phyloP scores from a whole-genome alignment of 2,329 filamentous ascomycete species.

The Diaporthe amygdali region DNA sequence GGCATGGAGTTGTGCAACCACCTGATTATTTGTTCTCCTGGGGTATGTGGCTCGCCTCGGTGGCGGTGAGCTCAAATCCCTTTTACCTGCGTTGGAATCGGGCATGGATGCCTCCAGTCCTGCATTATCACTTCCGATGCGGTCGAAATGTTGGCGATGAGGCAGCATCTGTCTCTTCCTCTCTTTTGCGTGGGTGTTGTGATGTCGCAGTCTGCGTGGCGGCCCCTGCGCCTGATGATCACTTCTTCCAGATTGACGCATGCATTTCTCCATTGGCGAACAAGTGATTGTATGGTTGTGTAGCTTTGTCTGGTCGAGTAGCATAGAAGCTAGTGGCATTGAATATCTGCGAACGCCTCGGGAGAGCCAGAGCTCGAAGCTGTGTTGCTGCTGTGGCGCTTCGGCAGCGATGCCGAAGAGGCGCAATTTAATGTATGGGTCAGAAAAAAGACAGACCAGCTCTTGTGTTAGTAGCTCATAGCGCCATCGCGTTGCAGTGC shows the following conservation, averaged over 20 bases:
- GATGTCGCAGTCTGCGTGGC: neutral
- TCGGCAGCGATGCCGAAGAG: constrained; percentile 7
- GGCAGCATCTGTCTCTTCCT: neutral
- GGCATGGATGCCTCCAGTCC: neutral
- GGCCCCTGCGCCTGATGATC: neutral
- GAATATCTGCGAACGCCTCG: no score
- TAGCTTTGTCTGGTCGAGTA: neutral
- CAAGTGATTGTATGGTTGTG: no score
- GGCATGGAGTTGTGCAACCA: neutral
- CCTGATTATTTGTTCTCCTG: neutral
- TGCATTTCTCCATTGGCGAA: neutral
- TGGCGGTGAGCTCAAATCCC: constrained; percentile 8
- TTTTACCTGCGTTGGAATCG: neutral
- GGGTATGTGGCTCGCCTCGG: neutral
- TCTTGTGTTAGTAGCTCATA: constrained; percentile 3
- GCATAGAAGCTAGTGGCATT: neutral
- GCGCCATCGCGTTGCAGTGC: constrained; percentile 14
- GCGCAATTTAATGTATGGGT: neutral
- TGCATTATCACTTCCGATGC: constrained; percentile 12
- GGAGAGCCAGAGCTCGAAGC: no score
- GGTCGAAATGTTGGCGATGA: constrained; percentile 1
- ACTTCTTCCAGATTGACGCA: neutral
- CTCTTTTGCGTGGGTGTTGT: neutral
- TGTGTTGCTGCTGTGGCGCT: neutral
- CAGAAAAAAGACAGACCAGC: neutral